Base-by-base conservation (phyloP, 192 early-diverging fungal species). In the Ramicandelaber brevisporus region DNA sequence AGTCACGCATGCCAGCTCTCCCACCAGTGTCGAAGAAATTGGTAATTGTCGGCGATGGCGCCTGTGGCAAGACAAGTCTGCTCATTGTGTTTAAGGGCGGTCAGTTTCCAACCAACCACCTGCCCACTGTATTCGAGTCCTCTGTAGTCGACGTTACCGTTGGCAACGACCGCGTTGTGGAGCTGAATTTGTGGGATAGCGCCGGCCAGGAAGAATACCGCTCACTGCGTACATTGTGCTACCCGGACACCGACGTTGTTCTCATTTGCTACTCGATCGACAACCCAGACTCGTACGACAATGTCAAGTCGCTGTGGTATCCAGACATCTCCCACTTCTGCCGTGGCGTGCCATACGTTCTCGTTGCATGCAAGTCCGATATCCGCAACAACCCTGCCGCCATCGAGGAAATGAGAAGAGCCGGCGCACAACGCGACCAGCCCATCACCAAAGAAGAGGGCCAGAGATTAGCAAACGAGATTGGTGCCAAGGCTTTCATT, bases 121-220 rank as follows among this genome's bases (percentile, higher is more conserved):
- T 77, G 15, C 89, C 89, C 5, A 95, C 89, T 1, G 79, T 89
- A 21, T 93, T 90, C 55, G 88, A 97, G 34, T 89, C 78, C 59
- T 82, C 73, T 37, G 77, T 93, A 26, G 68, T 73, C 18, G 84
- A 90, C 37, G 63, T 97, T 29, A 63, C 74, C 33, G 68, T 76
- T 18, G n/a, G 60, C 82, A 75, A 89, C 48, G 77, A 71, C 40
- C 74, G 70, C 43, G 55, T 55, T 21, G 76, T 92, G 9, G 76
- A 89, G 50, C 56, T 97, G 18, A 79, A 75, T 20, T 52, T 95
- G 12, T 97, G 88, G 86, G 90, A 97, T 72, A 97, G 86, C 36
- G 86, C 88, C 30, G 87, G 69, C 17, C 85, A 90, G 40, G 86
- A 93, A 55, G 89, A 96, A 49, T 89, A 89, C 44, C 85, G 90